Base-by-base conservation (phyloP, 768 basidiomycete genomes). In the Termitomyces bulborhizus region DNA sequence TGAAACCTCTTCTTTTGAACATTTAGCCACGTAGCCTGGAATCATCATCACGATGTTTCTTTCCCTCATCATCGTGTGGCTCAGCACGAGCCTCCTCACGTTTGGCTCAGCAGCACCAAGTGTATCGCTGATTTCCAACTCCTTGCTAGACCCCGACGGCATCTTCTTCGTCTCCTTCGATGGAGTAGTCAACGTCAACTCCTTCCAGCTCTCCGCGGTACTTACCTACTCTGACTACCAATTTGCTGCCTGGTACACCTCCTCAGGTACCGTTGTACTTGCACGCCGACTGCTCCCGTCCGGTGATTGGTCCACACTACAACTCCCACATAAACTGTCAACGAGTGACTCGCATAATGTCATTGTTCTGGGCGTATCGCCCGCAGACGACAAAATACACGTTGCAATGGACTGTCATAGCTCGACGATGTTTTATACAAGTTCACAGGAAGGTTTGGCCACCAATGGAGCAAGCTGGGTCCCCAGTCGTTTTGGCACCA, bases 361-460 rank as follows among this genome's bases (percentile, higher is more conserved):
- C 11, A 71, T 77, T 46, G 67, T 71, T 0, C 62, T 78, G 1
- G 76, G 77, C 5, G 69, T 78, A 3, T 76, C 75, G 6, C 77
- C 77, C 4, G 64, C 66, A 6, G 77, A 78, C 58, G 76, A 74
- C 8, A 73, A 69, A 55, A 75, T 78, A 21, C 77, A 78, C 53
- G 74, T 78, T 9, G 76, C 76, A 0, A 57, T 78, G 66, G 77
- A 78, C 57, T 76, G 75, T 37, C 77, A 78, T 54, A 76, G 74
- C 53, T 71, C 74, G 1, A 64, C 64, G 54, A 45, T 76, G 26
- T 78, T 66, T 63, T 78, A 77, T 60, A 77, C 76, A 3, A 68
- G 65, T 42, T 77, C 76, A 0, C 71, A 71, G 47, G 68, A 72
- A 9, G 69, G 68, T 0, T 62, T 75, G 34, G 75, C 75, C 5